A percentile compares a stretch with the other conserved stretches of the same genome.
Conservation (phyloP, 306 rosid genomes). For the Amphicarpaea edgeworthii region DNA sequence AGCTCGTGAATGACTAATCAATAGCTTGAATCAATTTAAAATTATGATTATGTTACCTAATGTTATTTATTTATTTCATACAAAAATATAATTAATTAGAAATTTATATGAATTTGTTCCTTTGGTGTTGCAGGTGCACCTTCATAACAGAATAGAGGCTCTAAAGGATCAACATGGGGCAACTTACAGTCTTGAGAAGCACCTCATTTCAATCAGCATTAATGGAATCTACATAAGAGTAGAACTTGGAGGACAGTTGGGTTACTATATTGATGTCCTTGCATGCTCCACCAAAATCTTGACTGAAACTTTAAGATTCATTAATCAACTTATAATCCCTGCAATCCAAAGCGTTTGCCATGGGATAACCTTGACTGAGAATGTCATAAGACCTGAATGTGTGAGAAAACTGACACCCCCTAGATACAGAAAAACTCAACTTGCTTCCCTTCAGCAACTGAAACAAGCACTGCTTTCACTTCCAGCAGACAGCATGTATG, state of each 20-base stretch:
- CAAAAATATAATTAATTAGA: too few relatives aligned
- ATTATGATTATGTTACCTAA: too few relatives aligned
- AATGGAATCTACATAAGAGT: slow-evolving; percentile 88
- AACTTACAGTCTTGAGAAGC: slow-evolving; percentile 88
- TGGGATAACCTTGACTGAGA: slow-evolving; percentile 81
- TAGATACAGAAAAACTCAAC: slow-evolving; percentile 75
- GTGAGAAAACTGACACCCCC: slow-evolving; percentile 81
- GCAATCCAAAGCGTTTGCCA: slow-evolving; percentile 83
- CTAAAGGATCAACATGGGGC: slow-evolving; percentile 85
- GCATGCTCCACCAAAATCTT: slow-evolving; percentile 90
- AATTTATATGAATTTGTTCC: slow-evolving; percentile 35
- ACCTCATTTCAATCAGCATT: slow-evolving; percentile 77
- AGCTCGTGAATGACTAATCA: too few relatives aligned
- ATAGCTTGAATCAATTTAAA: too few relatives aligned
- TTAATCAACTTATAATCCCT: slow-evolving; percentile 81
- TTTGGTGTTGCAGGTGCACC: slow-evolving; percentile 74
- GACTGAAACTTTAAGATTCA: slow-evolving; percentile 80
- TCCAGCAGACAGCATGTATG: slow-evolving; percentile 95
- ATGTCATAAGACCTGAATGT: slow-evolving; percentile 83
- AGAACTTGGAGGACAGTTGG: slow-evolving; percentile 89
- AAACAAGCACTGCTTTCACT: slow-evolving; percentile 85
- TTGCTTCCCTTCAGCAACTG: slow-evolving; percentile 70
- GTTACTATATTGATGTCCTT: slow-evolving; percentile 76
- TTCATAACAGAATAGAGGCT: slow-evolving; percentile 79
- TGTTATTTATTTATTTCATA: too few relatives aligned